Conservation (phyloP, 257 asterid species). For the Jasminum sambac region DNA sequence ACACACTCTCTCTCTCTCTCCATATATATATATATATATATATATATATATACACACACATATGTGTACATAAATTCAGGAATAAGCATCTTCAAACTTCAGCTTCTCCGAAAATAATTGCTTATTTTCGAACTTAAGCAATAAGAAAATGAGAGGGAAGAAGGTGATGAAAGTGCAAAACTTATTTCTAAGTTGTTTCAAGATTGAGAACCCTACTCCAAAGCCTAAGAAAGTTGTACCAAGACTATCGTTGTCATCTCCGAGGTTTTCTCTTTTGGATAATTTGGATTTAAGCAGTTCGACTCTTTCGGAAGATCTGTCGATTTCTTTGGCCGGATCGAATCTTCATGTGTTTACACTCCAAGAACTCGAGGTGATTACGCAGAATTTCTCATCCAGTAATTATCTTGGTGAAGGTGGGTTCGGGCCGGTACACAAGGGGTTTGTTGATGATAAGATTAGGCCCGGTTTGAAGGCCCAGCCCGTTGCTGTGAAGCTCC, state of each 20-base stretch:
- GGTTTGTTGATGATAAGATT: slow-evolving; percentile 27
- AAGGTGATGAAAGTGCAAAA: slow-evolving; percentile 13
- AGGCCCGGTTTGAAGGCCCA: slow-evolving; percentile 24
- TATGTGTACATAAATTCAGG: neutral
- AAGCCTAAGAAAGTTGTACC: slow-evolving; percentile 13
- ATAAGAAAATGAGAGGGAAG: neutral
- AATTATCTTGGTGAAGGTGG: slow-evolving; percentile 33
- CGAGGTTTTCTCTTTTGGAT: slow-evolving; percentile 18
- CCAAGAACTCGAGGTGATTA: slow-evolving; percentile 21
- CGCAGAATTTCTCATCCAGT: slow-evolving; percentile 18
- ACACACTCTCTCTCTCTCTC: too few relatives aligned
- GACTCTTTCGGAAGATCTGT: slow-evolving; percentile 6
- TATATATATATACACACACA: too few relatives aligned
- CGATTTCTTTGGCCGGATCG: slow-evolving; percentile 22
- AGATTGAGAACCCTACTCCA: slow-evolving; percentile 8
- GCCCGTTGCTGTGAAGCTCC: slow-evolving; percentile 28
- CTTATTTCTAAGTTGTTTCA: slow-evolving; percentile 34
- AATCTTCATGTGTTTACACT: slow-evolving; percentile 25
- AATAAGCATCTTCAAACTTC: neutral
- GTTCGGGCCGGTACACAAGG: slow-evolving; percentile 31
- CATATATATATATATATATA: too few relatives aligned
- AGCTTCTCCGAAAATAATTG: neutral
- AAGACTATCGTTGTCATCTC: neutral
- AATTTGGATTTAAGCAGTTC: slow-evolving; percentile 16
- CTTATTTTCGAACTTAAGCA: neutral